A percentile compares a stretch with the other conserved stretches of the same genome.
phyloP scores from a whole-genome alignment of 1,284 basidiomycete genomes.

The Ustanciosporium gigantosporum region DNA sequence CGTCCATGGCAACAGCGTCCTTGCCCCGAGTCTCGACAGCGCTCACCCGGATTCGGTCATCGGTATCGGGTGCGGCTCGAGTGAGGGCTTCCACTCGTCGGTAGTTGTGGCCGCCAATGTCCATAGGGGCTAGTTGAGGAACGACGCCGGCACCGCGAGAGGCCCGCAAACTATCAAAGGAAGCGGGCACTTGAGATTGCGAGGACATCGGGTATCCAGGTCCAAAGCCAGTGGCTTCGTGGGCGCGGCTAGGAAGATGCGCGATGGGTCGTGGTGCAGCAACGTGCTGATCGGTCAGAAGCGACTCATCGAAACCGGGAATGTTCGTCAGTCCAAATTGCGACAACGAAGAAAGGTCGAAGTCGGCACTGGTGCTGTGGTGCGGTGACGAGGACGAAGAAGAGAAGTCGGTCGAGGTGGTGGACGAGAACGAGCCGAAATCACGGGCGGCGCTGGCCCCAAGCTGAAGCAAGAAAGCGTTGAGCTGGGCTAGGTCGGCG shows the following conservation, averaged over 20 bases:
- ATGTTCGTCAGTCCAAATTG: conserved; percentile 50
- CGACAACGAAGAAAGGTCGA: conserved; percentile 46
- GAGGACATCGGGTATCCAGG: background rate
- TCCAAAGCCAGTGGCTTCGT: background rate
- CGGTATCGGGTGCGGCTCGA: conserved; percentile 44
- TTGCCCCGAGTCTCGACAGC: conserved; percentile 10
- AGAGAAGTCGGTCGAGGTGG: background rate
- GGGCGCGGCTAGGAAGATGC: conserved; percentile 39
- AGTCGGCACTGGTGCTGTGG: conserved; percentile 3
- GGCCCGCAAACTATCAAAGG: conserved; percentile 42
- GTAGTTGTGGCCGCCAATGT: conserved; percentile 43
- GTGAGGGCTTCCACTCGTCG: conserved; percentile 55
- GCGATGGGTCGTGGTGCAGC: conserved; percentile 30
- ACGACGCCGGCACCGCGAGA: conserved; percentile 38
- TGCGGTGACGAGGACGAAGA: conserved; percentile 11
- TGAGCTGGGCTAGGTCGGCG: conserved; percentile 57
- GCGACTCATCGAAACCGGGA: conserved; percentile 49
- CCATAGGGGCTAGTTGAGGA: conserved; percentile 47
- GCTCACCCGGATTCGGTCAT: background rate
- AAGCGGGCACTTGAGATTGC: conserved; percentile 6
- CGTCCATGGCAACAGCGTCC: conserved; percentile 31
- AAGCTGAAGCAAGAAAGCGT: conserved; percentile 59
- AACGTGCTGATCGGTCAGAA: conserved; percentile 7
- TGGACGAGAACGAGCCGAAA: conserved; percentile 21
- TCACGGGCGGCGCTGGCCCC: conserved; percentile 52